Conservation (phyloP, 2,329 filamentous ascomycete species). For the Corniculantispora saksenae region DNA sequence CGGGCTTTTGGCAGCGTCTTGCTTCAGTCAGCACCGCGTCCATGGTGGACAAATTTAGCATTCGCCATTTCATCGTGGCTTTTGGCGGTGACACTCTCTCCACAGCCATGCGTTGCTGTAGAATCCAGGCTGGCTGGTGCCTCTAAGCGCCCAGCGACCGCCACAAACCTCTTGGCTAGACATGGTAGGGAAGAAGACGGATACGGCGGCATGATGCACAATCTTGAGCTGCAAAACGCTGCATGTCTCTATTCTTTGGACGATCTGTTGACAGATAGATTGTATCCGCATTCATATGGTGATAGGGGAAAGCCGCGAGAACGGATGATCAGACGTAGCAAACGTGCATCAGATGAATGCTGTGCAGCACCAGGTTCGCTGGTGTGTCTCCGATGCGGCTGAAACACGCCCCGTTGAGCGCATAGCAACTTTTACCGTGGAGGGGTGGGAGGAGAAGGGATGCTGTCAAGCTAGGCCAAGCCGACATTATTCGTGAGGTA, state of each 20-base stretch:
- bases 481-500: too few relatives aligned
- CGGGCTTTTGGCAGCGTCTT: background rate
- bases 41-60: background rate
- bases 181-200: too few relatives aligned
- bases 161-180: constrained; percentile 4
- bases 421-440: background rate
- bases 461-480: background rate
- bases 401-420: constrained; percentile 8
- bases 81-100: background rate
- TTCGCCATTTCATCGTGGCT: background rate
- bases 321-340: constrained; percentile 19
- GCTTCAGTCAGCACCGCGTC: background rate
- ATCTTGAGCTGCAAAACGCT: background rate
- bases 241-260: background rate
- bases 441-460: background rate
- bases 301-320: background rate
- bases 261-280: constrained; percentile 9
- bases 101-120: background rate
- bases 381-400: constrained; percentile 4
- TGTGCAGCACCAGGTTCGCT: constrained; percentile 5
- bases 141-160: constrained; percentile 9
- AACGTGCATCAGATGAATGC: constrained; percentile 1
- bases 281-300: background rate
- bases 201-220: background rate
- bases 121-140: background rate